Base-by-base conservation (phyloP, 2,329 filamentous ascomycete species). In the Stagonosporopsis rhizophila region DNA sequence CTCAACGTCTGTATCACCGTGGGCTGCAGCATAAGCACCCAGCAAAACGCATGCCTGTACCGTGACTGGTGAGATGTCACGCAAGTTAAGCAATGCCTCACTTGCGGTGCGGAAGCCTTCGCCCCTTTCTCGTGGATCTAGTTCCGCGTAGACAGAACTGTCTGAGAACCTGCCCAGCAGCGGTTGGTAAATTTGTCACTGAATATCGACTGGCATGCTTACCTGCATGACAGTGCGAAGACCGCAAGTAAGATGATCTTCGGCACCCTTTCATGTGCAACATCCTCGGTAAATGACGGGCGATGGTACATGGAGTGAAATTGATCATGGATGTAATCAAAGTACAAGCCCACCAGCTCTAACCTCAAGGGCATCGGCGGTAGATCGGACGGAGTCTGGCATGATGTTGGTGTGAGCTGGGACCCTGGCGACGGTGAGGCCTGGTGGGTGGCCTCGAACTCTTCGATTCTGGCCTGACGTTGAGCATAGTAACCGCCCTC, bases 271-370 rank as follows among this genome's bases (percentile, higher is more conserved):
- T 65, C 54, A 23, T 59, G 48, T 4, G 46, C 49, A 7, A 66
- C 62, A 41, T 65, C 59, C 28, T 62, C 58, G 41, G 62, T 59
- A 41, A 68, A 68, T 1, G 64, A 66, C 5, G 27, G 52, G 17
- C 61, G 61, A 9, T 68, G 65, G 12, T 66, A 68, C 54, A 68
- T 64, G 6, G 62, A 68, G 38, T 68, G 65, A 7, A 65, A 68
- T 15, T 68, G 65, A 27, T 68, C 65, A 41, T 68, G 65, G 0
- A 68, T 68, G 56, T 66, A 66, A 46, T 68, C 64, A 47, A 68
- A 68, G 42, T 68, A 68, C 46, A 68, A 48, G 19, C 45, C 54
- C 14, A 64, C 59, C 22, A 68, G 39, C 28, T 65, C 64, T 15
- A 40, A 56, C 44, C 65, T 59, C 34, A 66, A 34, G 5, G 56